phyloP scores from a whole-genome alignment of 345 rosid genomes.

The Schrenkiella parvula region DNA sequence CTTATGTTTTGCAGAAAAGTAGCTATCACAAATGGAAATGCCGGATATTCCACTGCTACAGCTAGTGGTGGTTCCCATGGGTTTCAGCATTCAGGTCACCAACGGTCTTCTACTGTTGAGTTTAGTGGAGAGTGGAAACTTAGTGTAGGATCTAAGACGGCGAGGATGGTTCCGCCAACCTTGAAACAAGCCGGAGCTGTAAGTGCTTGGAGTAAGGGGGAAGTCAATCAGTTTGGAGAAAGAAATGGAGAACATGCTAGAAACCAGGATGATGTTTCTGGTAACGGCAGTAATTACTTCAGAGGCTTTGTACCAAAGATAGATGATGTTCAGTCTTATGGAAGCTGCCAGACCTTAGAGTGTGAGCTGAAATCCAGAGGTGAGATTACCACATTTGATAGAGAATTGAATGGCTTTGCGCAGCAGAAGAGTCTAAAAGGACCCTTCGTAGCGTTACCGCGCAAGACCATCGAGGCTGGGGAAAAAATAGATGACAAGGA shows the following conservation, averaged over 20 bases:
- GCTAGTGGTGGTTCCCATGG: conserved; percentile 20
- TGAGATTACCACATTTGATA: background rate
- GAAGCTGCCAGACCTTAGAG: conserved; percentile 7
- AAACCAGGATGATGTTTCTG: conserved; percentile 16
- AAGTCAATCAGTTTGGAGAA: conserved; percentile 6
- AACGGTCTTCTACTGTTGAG: conserved; percentile 10
- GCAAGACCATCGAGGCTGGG: background rate
- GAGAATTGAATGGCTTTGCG: conserved; percentile 28
- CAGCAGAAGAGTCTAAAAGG: conserved; percentile 5
- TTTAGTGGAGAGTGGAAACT: conserved; percentile 30
- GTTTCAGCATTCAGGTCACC: conserved; percentile 23
- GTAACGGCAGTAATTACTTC: background rate
- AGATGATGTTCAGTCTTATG: conserved; percentile 15
- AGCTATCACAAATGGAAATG: conserved; percentile 29
- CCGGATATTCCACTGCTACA: conserved; percentile 21
- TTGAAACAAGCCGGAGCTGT: background rate
- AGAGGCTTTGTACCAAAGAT: conserved; percentile 6
- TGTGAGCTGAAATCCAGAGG: conserved; percentile 2
- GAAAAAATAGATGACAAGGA: background rate
- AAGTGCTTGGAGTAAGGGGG: conserved; percentile 33
- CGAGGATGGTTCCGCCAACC: conserved; percentile 39
- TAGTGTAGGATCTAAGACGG: conserved; percentile 26
- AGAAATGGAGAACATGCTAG: conserved; percentile 13
- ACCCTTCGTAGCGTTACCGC: conserved; percentile 9
- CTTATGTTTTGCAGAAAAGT: conserved; percentile 34